These are phyloP conservation scores for Scedosporium aurantiacum DNA, from an alignment of 2,329 filamentous ascomycete genomes.

Conservation along the genomic window DNA sequence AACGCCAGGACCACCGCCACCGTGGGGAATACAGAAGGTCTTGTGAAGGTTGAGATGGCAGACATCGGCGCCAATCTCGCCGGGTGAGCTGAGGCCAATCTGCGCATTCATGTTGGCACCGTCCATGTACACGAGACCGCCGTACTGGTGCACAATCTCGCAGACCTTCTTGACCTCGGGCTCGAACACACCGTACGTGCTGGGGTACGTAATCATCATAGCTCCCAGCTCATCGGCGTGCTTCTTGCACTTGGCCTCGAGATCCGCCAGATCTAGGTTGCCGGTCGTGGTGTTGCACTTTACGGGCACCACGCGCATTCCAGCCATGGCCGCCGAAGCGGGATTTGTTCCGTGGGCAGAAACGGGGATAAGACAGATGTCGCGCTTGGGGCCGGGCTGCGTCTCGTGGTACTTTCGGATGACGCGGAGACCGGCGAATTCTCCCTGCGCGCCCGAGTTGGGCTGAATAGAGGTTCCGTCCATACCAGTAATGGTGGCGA, in stretches of 20 bases:
- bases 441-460: slow-evolving; percentile 91
- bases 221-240: slow-evolving; percentile 76
- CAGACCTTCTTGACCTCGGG: slow-evolving; percentile 78
- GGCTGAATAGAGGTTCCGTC: slow-evolving; percentile 82
- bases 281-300: slow-evolving; percentile 83
- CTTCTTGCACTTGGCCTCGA: slow-evolving; percentile 81
- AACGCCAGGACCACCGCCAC: slow-evolving; percentile 85
- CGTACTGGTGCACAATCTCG: slow-evolving; percentile 72
- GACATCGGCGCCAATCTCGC: slow-evolving; percentile 90
- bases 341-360: slow-evolving; percentile 96
- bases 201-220: slow-evolving; percentile 96
- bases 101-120: slow-evolving; percentile 98
- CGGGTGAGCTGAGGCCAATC: slow-evolving; percentile 88
- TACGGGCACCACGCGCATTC: slow-evolving; percentile 85
- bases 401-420: slow-evolving; percentile 77
- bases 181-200: slow-evolving; percentile 91
- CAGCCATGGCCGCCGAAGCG: slow-evolving; percentile 88
- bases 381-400: slow-evolving; percentile 57
- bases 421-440: slow-evolving; percentile 80
- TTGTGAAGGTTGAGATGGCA: slow-evolving; percentile 98
- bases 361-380: slow-evolving; percentile 88
- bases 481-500: slow-evolving; percentile 80
- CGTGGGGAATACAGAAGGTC: slow-evolving; percentile 97
- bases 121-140: slow-evolving; percentile 97
- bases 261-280: slow-evolving; percentile 77